Percentiles rank a stretch among this genome's conserved stretches.
Evolutionary conservation across 495 filamentous ascomycete species (phyloP).

Genomic region (Aspergillus kassunensis): DNA sequence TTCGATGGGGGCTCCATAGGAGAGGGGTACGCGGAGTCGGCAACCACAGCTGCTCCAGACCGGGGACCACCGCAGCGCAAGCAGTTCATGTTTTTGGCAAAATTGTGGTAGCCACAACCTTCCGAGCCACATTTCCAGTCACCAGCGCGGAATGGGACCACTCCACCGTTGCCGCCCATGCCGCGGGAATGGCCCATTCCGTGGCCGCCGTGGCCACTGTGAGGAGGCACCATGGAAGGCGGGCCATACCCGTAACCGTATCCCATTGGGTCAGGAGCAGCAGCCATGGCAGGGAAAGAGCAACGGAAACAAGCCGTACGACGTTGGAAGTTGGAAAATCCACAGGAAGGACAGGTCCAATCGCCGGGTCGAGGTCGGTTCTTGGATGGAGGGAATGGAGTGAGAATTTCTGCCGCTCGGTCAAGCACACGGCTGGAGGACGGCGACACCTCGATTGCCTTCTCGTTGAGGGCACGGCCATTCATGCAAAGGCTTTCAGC

Average conservation of each 20-base stretch:
- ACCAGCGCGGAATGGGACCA: slow-evolving; percentile 94
- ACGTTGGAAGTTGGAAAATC: slow-evolving; percentile 86
- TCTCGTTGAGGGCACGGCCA: slow-evolving; percentile 93
- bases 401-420: slow-evolving; percentile 89
- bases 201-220: slow-evolving; percentile 76
- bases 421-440: slow-evolving; percentile 94
- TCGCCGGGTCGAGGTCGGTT: slow-evolving; percentile 95
- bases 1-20: slow-evolving; percentile 81
- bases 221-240: slow-evolving; percentile 76
- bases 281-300: slow-evolving; percentile 88
- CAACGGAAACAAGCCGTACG: slow-evolving; percentile 98
- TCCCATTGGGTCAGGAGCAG: slow-evolving; percentile 68
- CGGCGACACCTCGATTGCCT: slow-evolving; percentile 96
- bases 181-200: slow-evolving; percentile 68
- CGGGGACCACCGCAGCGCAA: slow-evolving; percentile 93
- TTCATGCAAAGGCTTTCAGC: slow-evolving; percentile 99
- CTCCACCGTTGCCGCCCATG: slow-evolving; percentile 74
- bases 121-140: slow-evolving; percentile 99
- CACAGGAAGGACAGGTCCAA: slow-evolving; percentile 94
- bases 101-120: slow-evolving; percentile 98
- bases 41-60: slow-evolving; percentile 86
- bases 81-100: slow-evolving; percentile 98
- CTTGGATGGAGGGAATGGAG: slow-evolving; percentile 96
- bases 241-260: slow-evolving; percentile 75
- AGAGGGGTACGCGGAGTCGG: slow-evolving; percentile 87